Base-by-base conservation (phyloP, 805 yeast genomes). In the Metschnikowia similis region DNA sequence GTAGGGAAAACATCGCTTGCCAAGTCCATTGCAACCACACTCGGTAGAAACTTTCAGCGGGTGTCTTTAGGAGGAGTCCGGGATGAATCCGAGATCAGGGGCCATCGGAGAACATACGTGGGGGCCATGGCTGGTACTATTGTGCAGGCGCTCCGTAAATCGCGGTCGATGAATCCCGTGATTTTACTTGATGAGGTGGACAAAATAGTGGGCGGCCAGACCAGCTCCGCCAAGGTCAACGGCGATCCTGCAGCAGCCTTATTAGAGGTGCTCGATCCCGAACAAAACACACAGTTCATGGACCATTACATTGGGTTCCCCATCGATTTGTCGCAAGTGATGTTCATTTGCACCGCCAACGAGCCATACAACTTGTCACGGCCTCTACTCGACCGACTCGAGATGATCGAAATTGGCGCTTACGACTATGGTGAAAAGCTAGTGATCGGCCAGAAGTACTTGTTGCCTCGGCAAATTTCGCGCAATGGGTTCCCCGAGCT, bases 231-330 rank as follows among this genome's bases (percentile, higher is more conserved):
- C 43, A 72, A 74, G 54, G 68, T 78, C 36, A 83, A 84, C 58
- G 96, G 97, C 8, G 96, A 89, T 60, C 96, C 96, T 1, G 85
- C 90, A 14, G 95, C 96, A 34, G 96, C 96, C 0, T 72, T 89
- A 58, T 74, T 89, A 52, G 97, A 89, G 65, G 91, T 89, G 0
- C 74, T 89, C 52, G 97, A 89, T 61, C 96, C 97, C 0, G 96
- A 89, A 64, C 96, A 89, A 63, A 89, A 89, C 66, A 67, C 72
- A 34, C 73, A 80, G 31, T 89, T 89, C 66, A 80, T 79, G 35
- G 97, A 89, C 67, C 95, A 88, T 64, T 89, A 87, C 64, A 67
- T 89, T 48, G 94, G 94, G 5, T 85, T 89, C 68, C 96, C 96
- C 0, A 75, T 89, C 17, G 96, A 89, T 62, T 69, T 89, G 55